phyloP scores from a whole-genome alignment of 202 grass and related monocot genomes.

The Schoenoplectus triqueter region DNA sequence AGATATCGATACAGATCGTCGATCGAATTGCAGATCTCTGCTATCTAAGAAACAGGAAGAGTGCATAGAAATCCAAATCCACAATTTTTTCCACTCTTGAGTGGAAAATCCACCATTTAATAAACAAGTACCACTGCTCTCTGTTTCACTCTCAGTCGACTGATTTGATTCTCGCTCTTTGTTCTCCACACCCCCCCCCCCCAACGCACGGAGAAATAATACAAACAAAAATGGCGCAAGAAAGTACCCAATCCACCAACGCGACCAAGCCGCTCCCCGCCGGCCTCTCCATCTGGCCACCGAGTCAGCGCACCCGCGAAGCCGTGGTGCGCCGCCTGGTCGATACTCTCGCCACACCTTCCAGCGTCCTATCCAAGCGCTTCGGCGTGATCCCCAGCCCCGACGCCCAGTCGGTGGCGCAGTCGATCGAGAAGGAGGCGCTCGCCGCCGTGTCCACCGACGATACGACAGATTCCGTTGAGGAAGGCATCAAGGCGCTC shows the following conservation, averaged over 20 bases:
- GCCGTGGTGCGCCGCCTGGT: slow-evolving; percentile 73
- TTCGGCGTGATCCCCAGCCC: slow-evolving; percentile 57
- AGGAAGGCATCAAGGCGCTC: slow-evolving; percentile 72
- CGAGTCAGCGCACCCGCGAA: slow-evolving; percentile 80
- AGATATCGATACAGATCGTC: neutral
- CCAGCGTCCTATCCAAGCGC: slow-evolving; percentile 70
- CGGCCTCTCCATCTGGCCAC: slow-evolving; percentile 75
- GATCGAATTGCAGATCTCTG: neutral
- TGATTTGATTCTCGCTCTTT: neutral
- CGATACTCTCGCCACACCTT: slow-evolving; percentile 56
- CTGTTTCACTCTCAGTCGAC: neutral
- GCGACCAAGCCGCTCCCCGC: slow-evolving; percentile 49
- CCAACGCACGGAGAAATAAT: neutral
- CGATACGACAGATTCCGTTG: slow-evolving; percentile 45
- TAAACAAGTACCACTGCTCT: slow-evolving; percentile 28
- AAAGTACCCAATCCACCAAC: slow-evolving; percentile 53
- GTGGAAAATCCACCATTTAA: neutral
- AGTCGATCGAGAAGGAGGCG: slow-evolving; percentile 64
- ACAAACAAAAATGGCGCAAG: slow-evolving; percentile 35
- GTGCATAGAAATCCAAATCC: neutral
- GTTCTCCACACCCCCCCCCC: neutral
- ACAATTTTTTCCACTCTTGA: no score
- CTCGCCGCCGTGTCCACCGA: slow-evolving; percentile 51
- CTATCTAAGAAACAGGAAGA: neutral
- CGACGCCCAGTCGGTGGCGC: slow-evolving; percentile 56